phyloP scores from a whole-genome alignment of 169 alveolate genomes.

The Babesia ovis region DNA sequence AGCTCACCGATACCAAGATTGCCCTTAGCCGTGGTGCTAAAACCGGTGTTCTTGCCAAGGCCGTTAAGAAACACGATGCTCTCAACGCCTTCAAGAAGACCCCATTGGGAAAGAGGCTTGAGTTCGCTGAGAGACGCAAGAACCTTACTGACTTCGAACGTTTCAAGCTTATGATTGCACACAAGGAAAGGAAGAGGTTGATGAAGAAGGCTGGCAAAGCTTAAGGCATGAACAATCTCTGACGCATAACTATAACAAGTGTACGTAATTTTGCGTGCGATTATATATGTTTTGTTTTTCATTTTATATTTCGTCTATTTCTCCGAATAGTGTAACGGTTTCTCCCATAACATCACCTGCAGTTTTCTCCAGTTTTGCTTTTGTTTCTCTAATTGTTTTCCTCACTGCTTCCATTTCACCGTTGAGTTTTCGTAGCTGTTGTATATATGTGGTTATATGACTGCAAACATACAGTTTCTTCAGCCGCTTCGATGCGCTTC shows the following conservation, averaged over 20 bases:
- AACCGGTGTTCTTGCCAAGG: slow-evolving; percentile 80
- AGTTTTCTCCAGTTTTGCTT: slow-evolving; percentile 41
- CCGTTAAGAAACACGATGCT: slow-evolving; percentile 75
- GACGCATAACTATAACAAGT: background rate
- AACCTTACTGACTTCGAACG: slow-evolving; percentile 87
- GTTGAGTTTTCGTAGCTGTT: slow-evolving; percentile 12
- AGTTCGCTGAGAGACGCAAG: slow-evolving; percentile 71
- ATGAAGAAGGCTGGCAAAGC: slow-evolving; percentile 48
- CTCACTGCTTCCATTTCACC: slow-evolving; percentile 46
- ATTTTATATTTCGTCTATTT: slow-evolving; percentile 46
- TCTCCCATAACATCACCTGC: slow-evolving; percentile 29
- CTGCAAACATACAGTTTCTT: slow-evolving; percentile 7
- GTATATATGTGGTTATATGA: background rate
- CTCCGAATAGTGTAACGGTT: slow-evolving; percentile 56
- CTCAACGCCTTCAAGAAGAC: slow-evolving; percentile 79
- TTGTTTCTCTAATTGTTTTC: slow-evolving; percentile 7
- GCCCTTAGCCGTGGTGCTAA: slow-evolving; percentile 87
- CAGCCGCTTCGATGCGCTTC: slow-evolving; percentile 43
- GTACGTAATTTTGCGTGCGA: background rate
- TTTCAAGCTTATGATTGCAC: slow-evolving; percentile 80
- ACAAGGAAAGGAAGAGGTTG: slow-evolving; percentile 69
- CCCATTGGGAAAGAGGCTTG: slow-evolving; percentile 81
- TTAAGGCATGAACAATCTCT: no score
- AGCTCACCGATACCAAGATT: slow-evolving; percentile 85
- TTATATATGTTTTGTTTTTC: background rate